phyloP scores from a whole-genome alignment of 1,284 basidiomycete species.

The Puccinia coronata region DNA sequence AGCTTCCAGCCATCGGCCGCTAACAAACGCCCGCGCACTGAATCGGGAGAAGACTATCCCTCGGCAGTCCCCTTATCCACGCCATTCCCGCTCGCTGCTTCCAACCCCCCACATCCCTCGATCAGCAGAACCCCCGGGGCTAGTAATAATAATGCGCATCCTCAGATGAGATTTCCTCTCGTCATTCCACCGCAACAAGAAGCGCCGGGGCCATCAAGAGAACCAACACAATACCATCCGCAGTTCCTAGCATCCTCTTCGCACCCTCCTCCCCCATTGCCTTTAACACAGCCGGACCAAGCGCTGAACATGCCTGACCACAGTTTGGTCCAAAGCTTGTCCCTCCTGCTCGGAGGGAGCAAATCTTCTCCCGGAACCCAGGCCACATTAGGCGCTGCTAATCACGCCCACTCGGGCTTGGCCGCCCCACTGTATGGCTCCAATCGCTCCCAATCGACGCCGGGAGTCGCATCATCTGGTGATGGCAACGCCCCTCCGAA shows the following conservation, averaged over 20 bases:
- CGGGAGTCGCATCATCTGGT: constrained; percentile 1
- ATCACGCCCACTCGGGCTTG: constrained; percentile 11
- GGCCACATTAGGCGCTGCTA: neutral
- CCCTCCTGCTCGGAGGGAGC: constrained; percentile 12
- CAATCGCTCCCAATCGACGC: neutral
- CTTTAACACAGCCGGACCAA: neutral
- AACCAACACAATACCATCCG: too few relatives aligned
- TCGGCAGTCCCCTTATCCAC: neutral
- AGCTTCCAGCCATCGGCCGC: neutral
- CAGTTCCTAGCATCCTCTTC: constrained; percentile 1
- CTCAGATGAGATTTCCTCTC: neutral
- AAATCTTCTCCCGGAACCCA: constrained; percentile 10
- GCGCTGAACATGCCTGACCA: constrained; percentile 5
- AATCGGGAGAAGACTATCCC: constrained; percentile 12
- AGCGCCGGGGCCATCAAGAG: neutral
- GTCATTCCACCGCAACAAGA: constrained; percentile 9
- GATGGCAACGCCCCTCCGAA: constrained; percentile 10
- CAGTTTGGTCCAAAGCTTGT: constrained; percentile 34
- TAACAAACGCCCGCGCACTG: constrained; percentile 23
- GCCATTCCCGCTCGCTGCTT: neutral
- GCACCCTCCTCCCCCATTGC: neutral
- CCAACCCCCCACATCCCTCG: neutral
- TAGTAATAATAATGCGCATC: neutral
- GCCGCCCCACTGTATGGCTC: neutral
- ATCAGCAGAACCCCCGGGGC: neutral